Percentiles rank a stretch among this genome's conserved stretches.
Evolutionary conservation across 805 yeast species (phyloP).

Genomic region (Candida maesae): DNA sequence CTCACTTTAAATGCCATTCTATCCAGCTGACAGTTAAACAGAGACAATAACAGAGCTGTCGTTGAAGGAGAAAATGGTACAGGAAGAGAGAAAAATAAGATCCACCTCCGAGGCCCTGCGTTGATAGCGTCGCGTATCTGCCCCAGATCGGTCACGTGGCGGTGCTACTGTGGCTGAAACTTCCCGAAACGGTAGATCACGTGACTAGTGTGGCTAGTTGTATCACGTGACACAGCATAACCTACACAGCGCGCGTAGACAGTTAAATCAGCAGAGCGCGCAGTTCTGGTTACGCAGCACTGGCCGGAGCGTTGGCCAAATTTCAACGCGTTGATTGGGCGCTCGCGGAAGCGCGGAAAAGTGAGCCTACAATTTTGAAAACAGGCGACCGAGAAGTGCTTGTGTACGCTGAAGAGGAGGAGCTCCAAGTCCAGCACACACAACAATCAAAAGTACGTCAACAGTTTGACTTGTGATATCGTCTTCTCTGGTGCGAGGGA

Average conservation of each 20-base stretch:
- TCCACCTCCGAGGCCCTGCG: too few species aligned
- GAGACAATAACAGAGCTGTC: too few species aligned
- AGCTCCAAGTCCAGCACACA: background rate
- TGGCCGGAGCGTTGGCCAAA: background rate
- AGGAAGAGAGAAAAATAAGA: too few species aligned
- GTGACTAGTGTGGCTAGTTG: background rate
- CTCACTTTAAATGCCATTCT: too few species aligned
- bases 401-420: background rate
- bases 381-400: slow-evolving; percentile 1
- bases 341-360: slow-evolving; percentile 9
- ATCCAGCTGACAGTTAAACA: too few species aligned
- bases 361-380: slow-evolving; percentile 12
- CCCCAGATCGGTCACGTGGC: background rate
- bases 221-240: background rate
- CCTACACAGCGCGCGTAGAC: background rate
- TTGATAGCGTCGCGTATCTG: background rate
- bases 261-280: too few species aligned
- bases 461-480: too few species aligned
- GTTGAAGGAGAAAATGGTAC: too few species aligned
- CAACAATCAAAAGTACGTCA: background rate
- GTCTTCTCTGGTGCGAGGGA: too few species aligned
- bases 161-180: background rate
- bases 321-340: slow-evolving; percentile 14
- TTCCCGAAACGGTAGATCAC: too few species aligned
- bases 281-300: slow-evolving; percentile 3